phyloP scores from a whole-genome alignment of 2,329 filamentous ascomycete species.

The Paraphoma sp. region DNA sequence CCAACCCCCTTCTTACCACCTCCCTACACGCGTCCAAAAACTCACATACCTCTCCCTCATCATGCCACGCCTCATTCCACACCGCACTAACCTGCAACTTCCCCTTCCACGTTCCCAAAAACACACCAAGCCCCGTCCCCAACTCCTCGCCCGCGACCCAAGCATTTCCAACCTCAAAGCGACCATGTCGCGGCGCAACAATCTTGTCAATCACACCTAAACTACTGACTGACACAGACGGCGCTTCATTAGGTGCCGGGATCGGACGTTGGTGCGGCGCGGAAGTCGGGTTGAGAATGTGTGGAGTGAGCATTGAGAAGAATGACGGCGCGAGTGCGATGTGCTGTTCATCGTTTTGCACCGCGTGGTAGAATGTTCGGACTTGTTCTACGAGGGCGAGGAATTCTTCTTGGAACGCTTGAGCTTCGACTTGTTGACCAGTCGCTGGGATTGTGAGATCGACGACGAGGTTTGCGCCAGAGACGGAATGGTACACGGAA shows the following conservation, averaged over 20 bases:
- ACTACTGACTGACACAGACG: conserved; percentile 16
- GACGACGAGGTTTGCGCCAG: conserved; percentile 13
- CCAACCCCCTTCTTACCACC: conserved; percentile 4
- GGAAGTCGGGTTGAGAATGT: background rate
- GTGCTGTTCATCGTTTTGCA: background rate
- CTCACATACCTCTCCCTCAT: conserved; percentile 9
- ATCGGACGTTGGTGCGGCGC: conserved; percentile 5
- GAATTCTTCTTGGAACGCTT: background rate
- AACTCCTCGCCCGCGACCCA: conserved; percentile 58
- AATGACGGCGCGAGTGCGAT: background rate
- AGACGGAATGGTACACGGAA: conserved; percentile 19
- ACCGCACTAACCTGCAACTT: conserved; percentile 49
- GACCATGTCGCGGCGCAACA: conserved; percentile 32
- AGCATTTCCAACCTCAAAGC: conserved; percentile 41
- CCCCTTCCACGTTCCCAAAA: conserved; percentile 49
- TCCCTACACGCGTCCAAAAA: conserved; percentile 12
- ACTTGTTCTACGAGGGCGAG: background rate
- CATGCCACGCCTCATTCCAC: conserved; percentile 55
- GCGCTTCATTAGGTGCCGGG: conserved; percentile 7
- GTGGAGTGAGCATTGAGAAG: conserved; percentile 1
- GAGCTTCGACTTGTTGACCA: background rate
- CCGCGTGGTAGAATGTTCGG: conserved; percentile 5
- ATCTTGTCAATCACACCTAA: conserved; percentile 42
- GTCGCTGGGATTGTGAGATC: conserved; percentile 10
- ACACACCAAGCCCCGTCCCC: conserved; percentile 46